Conservation (phyloP, 2,329 filamentous ascomycete species). For the Rasamsonia emersonii region DNA sequence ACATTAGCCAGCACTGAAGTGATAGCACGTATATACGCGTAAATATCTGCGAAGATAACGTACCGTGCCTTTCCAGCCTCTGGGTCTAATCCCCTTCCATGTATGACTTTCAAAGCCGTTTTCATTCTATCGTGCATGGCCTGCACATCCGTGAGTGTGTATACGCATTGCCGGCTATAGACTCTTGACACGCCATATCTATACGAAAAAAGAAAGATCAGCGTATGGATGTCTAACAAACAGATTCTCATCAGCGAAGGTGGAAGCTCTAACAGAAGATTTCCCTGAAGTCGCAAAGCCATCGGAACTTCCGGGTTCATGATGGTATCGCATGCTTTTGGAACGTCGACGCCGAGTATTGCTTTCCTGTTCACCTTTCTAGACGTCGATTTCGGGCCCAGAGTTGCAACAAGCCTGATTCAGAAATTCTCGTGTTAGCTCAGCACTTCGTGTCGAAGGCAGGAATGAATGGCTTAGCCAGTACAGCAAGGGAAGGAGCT, state of each 20-base stretch:
- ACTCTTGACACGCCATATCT: constrained; percentile 76
- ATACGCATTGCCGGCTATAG: constrained; percentile 77
- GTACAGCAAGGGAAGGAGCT: constrained; percentile 2
- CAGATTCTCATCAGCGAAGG: not conserved
- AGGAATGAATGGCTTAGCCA: constrained; percentile 1
- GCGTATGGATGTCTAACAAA: too few species aligned
- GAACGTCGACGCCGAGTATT: constrained; percentile 79
- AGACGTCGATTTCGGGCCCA: constrained; percentile 62
- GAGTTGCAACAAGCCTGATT: constrained; percentile 78
- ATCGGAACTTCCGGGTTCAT: constrained; percentile 76
- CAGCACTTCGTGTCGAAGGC: not conserved
- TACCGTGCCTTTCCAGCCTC: constrained; percentile 66
- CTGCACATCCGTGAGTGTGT: constrained; percentile 73
- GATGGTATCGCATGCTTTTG: constrained; percentile 83
- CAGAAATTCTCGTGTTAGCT: not conserved
- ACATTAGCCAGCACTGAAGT: constrained; percentile 1
- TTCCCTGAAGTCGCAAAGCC: constrained; percentile 82
- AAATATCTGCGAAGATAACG: too few species aligned
- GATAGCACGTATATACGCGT: too few species aligned
- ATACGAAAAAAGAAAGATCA: too few species aligned
- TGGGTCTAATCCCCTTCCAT: constrained; percentile 56
- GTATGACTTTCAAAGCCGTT: constrained; percentile 52
- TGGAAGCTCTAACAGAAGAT: constrained; percentile 58
- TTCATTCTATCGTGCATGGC: constrained; percentile 66
- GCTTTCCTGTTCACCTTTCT: constrained; percentile 74